Base-by-base conservation (phyloP, 2,329 filamentous ascomycete species). In the Aspergillus sp. region DNA sequence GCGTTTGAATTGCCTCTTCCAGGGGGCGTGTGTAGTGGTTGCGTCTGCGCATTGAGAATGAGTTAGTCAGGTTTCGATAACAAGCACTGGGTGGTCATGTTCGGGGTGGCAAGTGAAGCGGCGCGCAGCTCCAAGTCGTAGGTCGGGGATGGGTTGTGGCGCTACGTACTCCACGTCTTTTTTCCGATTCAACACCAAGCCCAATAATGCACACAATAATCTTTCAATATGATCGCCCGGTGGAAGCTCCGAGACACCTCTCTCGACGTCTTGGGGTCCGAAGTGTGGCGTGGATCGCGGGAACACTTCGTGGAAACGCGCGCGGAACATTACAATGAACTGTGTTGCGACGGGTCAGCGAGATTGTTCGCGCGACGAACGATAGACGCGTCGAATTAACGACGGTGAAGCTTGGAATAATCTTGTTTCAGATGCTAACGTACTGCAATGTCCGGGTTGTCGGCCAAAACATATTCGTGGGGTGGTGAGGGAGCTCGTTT, bases 251-350 rank as follows among this genome's bases (percentile, higher is more conserved):
- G 87, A 84, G 47, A 97, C 83, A 47, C 94, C 94, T 71, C 83
- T 82, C 74, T 99, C 94, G 56, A 99, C 84, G 72, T 99, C 95
- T 74, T 99, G 93, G 11, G 94, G 94, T 19, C 94, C 94, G 62
- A 96, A 91, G 69, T 96, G 89, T 60, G 89, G 81, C 32, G 96
- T 81, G 29, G 91, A 94, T 72, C 91, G 88, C 45, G 92, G 88
- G 62, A 99, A 94, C 55, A 85, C 88, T 55, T 96, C 91, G 74
- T 83, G 86, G 74, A 99, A 97, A 67, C 94, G 90, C 73, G 89
- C 88, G 71, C 93, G 86, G 76, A 97, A 99, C 90, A 96, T 97
- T 62, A 97, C 91, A 73, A 99, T 89, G 76, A 99, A 97, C 91
- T 97, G 42, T 50, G 47, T 62, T 65, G 65, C 66, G 62, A 65